A percentile compares a stretch with the other conserved stretches of the same genome.
phyloP scores from a whole-genome alignment of 495 filamentous ascomycete genomes.

The Tetracladium setigerum region DNA sequence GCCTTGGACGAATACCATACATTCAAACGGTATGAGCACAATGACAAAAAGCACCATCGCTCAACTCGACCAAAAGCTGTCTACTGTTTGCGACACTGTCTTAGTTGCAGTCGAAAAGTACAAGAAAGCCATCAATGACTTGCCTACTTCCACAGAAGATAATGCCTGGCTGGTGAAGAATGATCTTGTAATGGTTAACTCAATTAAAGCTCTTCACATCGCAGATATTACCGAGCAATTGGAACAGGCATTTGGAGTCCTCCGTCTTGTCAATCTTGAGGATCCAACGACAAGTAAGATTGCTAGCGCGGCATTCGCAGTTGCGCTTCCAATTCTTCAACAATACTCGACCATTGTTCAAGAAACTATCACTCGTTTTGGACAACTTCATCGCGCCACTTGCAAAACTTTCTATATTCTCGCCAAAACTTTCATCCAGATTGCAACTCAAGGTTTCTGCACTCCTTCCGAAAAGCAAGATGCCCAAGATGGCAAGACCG shows the following conservation, averaged over 20 bases:
- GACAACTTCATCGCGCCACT: slow-evolving; percentile 53
- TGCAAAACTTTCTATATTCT: slow-evolving; percentile 70
- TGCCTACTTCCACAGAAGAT: slow-evolving; percentile 50
- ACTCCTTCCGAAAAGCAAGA: slow-evolving; percentile 71
- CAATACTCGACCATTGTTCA: slow-evolving; percentile 60
- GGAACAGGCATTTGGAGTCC: slow-evolving; percentile 36
- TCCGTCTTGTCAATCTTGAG: slow-evolving; percentile 41
- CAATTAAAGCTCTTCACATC: slow-evolving; percentile 51
- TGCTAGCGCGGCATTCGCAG: slow-evolving; percentile 54
- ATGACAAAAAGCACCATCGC: slow-evolving; percentile 15
- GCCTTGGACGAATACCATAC: slow-evolving; percentile 30
- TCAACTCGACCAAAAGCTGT: slow-evolving; percentile 48
- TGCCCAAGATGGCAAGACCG: slow-evolving; percentile 53
- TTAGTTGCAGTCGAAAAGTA: slow-evolving; percentile 69
- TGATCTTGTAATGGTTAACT: slow-evolving; percentile 46
- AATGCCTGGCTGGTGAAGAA: slow-evolving; percentile 54
- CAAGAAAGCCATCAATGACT: slow-evolving; percentile 34
- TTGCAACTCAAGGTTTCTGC: slow-evolving; percentile 84
- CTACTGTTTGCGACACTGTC: slow-evolving; percentile 53
- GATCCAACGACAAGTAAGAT: slow-evolving; percentile 33
- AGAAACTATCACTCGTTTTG: slow-evolving; percentile 41
- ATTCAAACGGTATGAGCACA: neutral
- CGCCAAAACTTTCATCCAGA: slow-evolving; percentile 62
- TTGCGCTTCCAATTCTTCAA: slow-evolving; percentile 63
- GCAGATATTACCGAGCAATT: slow-evolving; percentile 45